A percentile compares a stretch with the other conserved stretches of the same genome.
Conservation (phyloP, 2,329 filamentous ascomycete genomes). For the Pseudogymnoascus sp. region DNA sequence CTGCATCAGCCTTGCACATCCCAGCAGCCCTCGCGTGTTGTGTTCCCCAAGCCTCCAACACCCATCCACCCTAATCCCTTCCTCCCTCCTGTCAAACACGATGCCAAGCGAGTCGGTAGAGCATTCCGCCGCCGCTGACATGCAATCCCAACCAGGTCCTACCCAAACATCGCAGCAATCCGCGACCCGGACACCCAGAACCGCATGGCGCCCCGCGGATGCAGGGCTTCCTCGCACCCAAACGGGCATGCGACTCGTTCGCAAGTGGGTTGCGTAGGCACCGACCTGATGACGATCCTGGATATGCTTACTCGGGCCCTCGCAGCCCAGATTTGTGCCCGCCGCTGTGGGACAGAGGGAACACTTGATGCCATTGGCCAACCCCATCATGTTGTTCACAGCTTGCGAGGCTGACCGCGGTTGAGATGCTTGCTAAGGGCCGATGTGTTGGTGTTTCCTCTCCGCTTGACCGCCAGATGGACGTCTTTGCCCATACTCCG, state of each 20-base stretch:
- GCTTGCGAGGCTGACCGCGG: neutral
- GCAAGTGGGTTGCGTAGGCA: neutral
- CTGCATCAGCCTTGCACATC: neutral
- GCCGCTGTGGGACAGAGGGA: neutral
- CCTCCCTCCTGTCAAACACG: neutral
- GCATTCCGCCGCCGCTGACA: conserved; percentile 8
- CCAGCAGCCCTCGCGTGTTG: neutral
- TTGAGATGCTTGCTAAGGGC: neutral
- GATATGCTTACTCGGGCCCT: conserved; percentile 6
- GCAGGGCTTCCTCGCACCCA: neutral
- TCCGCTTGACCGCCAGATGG: neutral
- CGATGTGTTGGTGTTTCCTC: neutral
- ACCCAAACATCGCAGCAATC: neutral
- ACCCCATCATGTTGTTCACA: neutral
- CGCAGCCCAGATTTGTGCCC: conserved; percentile 1
- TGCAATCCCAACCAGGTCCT: neutral
- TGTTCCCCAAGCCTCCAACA: neutral
- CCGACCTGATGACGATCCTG: conserved; percentile 1
- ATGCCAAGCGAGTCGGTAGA: conserved; percentile 7
- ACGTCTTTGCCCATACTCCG: neutral
- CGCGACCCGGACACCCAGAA: conserved; percentile 2
- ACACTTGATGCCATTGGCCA: neutral
- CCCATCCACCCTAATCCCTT: neutral
- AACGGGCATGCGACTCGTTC: neutral
- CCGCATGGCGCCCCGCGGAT: neutral